A percentile compares a stretch with the other conserved stretches of the same genome.
Conservation (phyloP, 345 rosid genomes). For the Camelina hispida region DNA sequence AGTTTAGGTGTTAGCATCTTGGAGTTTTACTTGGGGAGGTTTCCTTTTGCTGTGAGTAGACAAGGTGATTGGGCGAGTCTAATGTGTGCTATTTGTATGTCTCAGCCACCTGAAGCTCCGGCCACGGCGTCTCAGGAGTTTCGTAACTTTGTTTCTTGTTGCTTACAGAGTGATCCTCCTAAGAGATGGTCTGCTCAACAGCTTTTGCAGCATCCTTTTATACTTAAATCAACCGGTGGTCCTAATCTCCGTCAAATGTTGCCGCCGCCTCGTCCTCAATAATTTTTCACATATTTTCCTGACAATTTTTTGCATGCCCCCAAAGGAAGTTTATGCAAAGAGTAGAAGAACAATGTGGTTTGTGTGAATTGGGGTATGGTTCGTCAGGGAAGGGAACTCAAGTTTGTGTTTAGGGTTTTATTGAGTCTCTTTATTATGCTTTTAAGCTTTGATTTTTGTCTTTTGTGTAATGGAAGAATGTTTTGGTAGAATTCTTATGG, state of each 20-base stretch:
- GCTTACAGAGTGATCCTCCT: conserved; percentile 86
- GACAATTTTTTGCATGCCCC: conserved; percentile 33
- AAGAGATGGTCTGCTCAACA: conserved; percentile 70
- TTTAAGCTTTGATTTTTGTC: conserved; percentile 23
- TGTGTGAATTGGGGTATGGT: conserved; percentile 22
- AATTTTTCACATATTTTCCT: neutral
- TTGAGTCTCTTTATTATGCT: conserved; percentile 12
- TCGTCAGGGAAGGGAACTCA: conserved; percentile 20
- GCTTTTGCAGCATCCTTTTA: conserved; percentile 84
- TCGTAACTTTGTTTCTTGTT: conserved; percentile 66
- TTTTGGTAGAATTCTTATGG: conserved; percentile 35
- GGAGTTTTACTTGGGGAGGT: conserved; percentile 85
- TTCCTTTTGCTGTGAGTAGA: conserved; percentile 70
- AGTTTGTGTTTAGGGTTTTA: conserved; percentile 6
- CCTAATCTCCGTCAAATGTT: conserved; percentile 63
- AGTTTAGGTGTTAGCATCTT: conserved; percentile 87
- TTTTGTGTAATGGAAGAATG: conserved; percentile 23
- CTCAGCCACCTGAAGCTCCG: conserved; percentile 90
- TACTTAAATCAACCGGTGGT: conserved; percentile 48
- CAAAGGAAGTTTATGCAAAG: neutral
- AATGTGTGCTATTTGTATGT: conserved; percentile 87
- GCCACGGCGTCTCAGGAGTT: conserved; percentile 71
- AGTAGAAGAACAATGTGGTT: conserved; percentile 4
- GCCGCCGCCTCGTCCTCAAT: conserved; percentile 69
- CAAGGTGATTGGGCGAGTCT: conserved; percentile 95